phyloP scores from a whole-genome alignment of 139 green algal genomes.

The Coelastrella sp. region DNA sequence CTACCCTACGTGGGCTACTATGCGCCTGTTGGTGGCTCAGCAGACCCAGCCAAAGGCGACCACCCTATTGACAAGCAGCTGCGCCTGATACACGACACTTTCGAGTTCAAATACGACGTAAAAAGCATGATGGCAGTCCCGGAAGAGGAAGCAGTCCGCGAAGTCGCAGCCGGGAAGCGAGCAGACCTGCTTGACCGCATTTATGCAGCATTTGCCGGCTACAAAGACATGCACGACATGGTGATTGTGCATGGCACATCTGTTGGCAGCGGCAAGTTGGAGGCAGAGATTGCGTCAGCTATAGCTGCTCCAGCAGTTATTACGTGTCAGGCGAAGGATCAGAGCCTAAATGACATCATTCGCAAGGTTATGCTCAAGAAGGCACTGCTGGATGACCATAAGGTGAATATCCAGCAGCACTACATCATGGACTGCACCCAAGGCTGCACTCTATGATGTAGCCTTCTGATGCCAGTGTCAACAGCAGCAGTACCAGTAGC shows the following conservation, averaged over 20 bases:
- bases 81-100: slow-evolving; percentile 49
- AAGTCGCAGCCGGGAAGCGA: slow-evolving; percentile 49
- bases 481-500: too few relatives aligned
- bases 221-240: slow-evolving; percentile 68
- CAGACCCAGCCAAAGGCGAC: slow-evolving; percentile 29
- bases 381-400: slow-evolving; percentile 36
- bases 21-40: slow-evolving; percentile 59
- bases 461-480: too few relatives aligned
- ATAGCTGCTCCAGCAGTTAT: slow-evolving; percentile 74
- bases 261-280: slow-evolving; percentile 50
- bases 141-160: slow-evolving; percentile 41
- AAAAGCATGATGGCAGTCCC: slow-evolving; percentile 50
- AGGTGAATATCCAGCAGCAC: not conserved
- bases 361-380: slow-evolving; percentile 42
- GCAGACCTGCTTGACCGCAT: slow-evolving; percentile 60
- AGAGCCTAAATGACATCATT: slow-evolving; percentile 47
- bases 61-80: slow-evolving; percentile 16
- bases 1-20: slow-evolving; percentile 67
- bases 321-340: slow-evolving; percentile 43
- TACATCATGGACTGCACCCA: not conserved
- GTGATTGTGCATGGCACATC: slow-evolving; percentile 69
- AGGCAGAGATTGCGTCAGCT: slow-evolving; percentile 63
- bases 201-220: slow-evolving; percentile 52
- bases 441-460: too few relatives aligned
- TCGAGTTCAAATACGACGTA: slow-evolving; percentile 48